Percentiles rank a stretch among this genome's conserved stretches.
Conservation (phyloP, 192 early-diverging fungal genomes). For the Fimicolochytrium jonesii region DNA sequence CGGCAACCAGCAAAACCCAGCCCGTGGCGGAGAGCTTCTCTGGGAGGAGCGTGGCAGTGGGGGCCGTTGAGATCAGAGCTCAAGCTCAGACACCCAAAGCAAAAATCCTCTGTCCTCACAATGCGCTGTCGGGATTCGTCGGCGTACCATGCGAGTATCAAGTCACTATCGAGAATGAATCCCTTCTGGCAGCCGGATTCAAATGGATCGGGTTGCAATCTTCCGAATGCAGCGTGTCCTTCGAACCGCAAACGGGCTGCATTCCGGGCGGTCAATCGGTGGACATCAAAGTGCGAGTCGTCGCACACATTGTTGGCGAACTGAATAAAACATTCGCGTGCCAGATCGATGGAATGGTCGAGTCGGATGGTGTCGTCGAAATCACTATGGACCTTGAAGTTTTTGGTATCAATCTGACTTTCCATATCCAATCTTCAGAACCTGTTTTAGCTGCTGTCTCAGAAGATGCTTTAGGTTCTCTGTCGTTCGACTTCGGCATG, state of each 20-base stretch:
- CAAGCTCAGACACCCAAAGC: slow-evolving; percentile 34
- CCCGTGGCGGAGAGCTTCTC: no score
- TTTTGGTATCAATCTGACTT: slow-evolving; percentile 4
- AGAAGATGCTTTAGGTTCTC: background rate
- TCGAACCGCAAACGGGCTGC: slow-evolving; percentile 14
- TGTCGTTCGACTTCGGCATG: slow-evolving; percentile 39
- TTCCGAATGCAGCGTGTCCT: slow-evolving; percentile 8
- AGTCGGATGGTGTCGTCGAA: slow-evolving; percentile 30
- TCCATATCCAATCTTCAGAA: background rate
- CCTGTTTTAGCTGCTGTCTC: background rate
- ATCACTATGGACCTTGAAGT: slow-evolving; percentile 27
- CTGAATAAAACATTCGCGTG: slow-evolving; percentile 26
- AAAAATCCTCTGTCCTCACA: slow-evolving; percentile 21
- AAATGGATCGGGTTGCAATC: slow-evolving; percentile 17
- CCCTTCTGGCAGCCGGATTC: slow-evolving; percentile 30
- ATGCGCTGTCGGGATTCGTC: slow-evolving; percentile 24
- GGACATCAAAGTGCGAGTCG: slow-evolving; percentile 21
- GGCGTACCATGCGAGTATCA: slow-evolving; percentile 32
- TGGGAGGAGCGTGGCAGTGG: slow-evolving; percentile 5
- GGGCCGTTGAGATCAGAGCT: slow-evolving; percentile 25
- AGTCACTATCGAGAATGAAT: slow-evolving; percentile 30
- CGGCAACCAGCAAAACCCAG: no score
- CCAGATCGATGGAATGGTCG: slow-evolving; percentile 41
- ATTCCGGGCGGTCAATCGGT: slow-evolving; percentile 19
- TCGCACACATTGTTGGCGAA: slow-evolving; percentile 14